Conservation (phyloP, 345 rosid genomes). For the Ceriops decandra region DNA sequence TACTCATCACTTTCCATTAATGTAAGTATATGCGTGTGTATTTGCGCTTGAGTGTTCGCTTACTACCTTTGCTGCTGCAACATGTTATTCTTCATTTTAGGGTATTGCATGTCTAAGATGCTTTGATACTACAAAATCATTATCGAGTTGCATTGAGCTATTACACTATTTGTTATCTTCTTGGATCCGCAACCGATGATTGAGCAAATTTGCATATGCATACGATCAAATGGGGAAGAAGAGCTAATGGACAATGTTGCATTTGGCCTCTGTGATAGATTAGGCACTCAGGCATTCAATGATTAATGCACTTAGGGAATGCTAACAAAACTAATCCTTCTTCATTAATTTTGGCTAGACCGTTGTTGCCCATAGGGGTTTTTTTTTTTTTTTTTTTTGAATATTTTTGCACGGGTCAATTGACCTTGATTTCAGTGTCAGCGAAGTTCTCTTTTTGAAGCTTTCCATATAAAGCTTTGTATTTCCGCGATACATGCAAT, state of each 20-base stretch:
- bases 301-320: not conserved
- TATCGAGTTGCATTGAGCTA: not conserved
- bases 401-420: too few relatives aligned
- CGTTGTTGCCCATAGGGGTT: too few relatives aligned
- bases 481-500: not conserved
- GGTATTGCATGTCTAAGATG: slow-evolving; percentile 14
- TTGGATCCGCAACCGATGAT: too few relatives aligned
- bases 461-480: too few relatives aligned
- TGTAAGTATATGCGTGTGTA: slow-evolving; percentile 26
- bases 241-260: not conserved
- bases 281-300: not conserved
- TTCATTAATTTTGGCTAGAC: not conserved
- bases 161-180: not conserved
- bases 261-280: not conserved
- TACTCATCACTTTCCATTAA: slow-evolving; percentile 16
- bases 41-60: too few relatives aligned
- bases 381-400: too few relatives aligned
- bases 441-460: too few relatives aligned
- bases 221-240: not conserved
- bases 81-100: too few relatives aligned
- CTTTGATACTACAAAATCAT: not conserved
- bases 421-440: too few relatives aligned
- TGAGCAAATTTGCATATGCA: too few relatives aligned
- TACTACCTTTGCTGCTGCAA: too few relatives aligned
- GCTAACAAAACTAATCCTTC: not conserved